Conservation (phyloP, 331 rosid species). For the Malus hybrid region DNA sequence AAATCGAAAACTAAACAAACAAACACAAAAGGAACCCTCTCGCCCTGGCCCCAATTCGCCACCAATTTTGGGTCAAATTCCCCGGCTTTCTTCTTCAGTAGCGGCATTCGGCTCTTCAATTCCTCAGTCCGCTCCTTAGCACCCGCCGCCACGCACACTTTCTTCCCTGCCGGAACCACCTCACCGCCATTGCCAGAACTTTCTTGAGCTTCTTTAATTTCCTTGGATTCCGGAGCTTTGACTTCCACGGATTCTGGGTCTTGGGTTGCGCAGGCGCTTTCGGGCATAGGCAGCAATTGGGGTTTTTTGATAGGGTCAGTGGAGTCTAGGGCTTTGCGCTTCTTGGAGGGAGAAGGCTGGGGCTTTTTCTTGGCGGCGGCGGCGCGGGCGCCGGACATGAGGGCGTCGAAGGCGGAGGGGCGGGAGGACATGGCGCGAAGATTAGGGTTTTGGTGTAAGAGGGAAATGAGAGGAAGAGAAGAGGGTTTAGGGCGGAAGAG, state of each 20-base stretch:
- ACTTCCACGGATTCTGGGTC: neutral
- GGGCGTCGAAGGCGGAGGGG: constrained; percentile 66
- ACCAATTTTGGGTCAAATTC: constrained; percentile 46
- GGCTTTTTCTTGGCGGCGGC: constrained; percentile 54
- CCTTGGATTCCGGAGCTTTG: neutral
- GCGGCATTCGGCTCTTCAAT: constrained; percentile 38
- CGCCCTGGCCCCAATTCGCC: constrained; percentile 58
- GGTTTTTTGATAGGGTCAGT: neutral
- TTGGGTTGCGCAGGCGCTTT: neutral
- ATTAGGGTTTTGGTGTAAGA: constrained; percentile 14
- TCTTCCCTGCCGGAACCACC: constrained; percentile 12
- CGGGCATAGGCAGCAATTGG: neutral
- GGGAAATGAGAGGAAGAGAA: constrained; percentile 4
- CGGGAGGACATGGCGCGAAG: constrained; percentile 41
- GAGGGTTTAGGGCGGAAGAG: constrained; percentile 12
- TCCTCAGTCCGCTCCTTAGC: constrained; percentile 27
- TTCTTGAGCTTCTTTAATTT: neutral
- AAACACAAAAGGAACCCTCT: constrained; percentile 61
- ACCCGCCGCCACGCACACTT: constrained; percentile 12
- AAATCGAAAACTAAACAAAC: constrained; percentile 53
- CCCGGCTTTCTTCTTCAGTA: constrained; percentile 50
- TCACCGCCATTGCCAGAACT: neutral
- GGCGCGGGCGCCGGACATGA: constrained; percentile 84
- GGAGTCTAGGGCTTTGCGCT: constrained; percentile 44
- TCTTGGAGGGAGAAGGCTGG: constrained; percentile 36